Percentiles rank a stretch among this genome's conserved stretches.
phyloP scores from a whole-genome alignment of 192 early-diverging fungal species.

The Haplosporangium gracile region DNA sequence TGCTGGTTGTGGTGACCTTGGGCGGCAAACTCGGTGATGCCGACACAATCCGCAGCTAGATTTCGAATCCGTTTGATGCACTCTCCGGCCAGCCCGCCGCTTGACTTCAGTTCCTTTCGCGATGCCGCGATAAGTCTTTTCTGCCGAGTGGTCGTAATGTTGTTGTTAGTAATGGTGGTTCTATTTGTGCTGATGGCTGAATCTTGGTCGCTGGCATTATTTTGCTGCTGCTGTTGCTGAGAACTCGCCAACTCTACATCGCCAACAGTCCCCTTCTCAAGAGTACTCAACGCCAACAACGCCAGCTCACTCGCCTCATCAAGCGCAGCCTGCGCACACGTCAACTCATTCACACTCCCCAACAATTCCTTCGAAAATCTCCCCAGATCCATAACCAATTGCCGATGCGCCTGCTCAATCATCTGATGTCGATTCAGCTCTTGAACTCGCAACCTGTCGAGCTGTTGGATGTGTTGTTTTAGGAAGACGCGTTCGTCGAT shows the following conservation, averaged over 20 bases:
- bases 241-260: background rate
- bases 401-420: constrained; percentile 18
- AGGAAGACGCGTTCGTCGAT: constrained; percentile 41
- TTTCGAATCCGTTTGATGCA: constrained; percentile 20
- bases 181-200: background rate
- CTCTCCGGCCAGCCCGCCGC: constrained; percentile 13
- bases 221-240: background rate
- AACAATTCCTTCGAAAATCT: constrained; percentile 34
- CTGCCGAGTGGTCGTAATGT: background rate
- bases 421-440: constrained; percentile 13
- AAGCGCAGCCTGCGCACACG: constrained; percentile 36
- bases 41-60: constrained; percentile 40
- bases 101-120: constrained; percentile 13
- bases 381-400: constrained; percentile 15
- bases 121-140: constrained; percentile 12
- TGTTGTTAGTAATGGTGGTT: background rate
- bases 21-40: constrained; percentile 27
- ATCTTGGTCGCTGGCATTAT: background rate
- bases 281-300: background rate
- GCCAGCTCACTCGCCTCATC: constrained; percentile 34
- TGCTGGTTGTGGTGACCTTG: background rate
- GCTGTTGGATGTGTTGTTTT: constrained; percentile 38
- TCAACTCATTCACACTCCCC: constrained; percentile 23
- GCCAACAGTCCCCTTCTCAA: background rate
- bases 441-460: constrained; percentile 27